Evolutionary conservation across 306 rosid species (phyloP).

Genomic region (Cicer judaicum): DNA sequence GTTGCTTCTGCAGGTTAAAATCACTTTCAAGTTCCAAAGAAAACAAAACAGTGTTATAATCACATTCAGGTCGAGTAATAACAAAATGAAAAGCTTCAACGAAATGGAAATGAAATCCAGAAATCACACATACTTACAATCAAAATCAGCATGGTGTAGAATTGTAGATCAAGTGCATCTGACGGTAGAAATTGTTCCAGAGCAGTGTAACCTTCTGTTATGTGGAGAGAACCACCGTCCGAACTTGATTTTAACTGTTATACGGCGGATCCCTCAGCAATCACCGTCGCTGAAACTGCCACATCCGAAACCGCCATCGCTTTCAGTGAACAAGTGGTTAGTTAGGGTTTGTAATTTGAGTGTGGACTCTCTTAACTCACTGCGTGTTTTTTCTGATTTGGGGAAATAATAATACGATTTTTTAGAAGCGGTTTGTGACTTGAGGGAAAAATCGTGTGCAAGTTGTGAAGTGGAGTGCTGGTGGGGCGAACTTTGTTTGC

Average conservation of each 20-base stretch:
- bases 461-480: background rate
- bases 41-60: background rate
- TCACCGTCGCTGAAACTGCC: too few species aligned
- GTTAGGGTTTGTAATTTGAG: background rate
- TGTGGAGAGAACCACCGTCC: background rate
- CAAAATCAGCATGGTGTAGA: background rate
- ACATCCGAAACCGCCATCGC: background rate
- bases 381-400: background rate
- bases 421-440: background rate
- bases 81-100: background rate
- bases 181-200: background rate
- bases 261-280: too few species aligned
- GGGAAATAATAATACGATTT: background rate
- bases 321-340: background rate
- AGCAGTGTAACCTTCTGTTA: background rate
- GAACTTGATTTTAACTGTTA: too few species aligned
- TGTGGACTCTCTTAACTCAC: background rate
- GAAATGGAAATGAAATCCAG: background rate
- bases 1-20: background rate
- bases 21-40: background rate
- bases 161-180: background rate
- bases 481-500: background rate
- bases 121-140: background rate
- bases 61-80: background rate
- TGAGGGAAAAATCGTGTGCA: background rate